Conservation (phyloP, 1,284 basidiomycete genomes). For the Tilletia walkeri region DNA sequence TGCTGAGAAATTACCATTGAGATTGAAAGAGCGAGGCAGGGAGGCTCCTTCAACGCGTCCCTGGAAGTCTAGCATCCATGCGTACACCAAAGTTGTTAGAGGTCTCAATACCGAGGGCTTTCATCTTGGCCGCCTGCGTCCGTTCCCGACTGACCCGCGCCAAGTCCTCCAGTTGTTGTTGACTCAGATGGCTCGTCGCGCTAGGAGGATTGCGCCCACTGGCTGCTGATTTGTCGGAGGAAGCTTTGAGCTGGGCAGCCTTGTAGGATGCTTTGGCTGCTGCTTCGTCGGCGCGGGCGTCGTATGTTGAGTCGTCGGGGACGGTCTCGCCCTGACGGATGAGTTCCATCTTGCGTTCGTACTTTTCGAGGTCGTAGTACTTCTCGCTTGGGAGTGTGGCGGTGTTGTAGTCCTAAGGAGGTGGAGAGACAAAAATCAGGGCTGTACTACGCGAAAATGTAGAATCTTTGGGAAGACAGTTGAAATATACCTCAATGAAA, state of each 20-base stretch:
- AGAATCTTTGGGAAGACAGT: too few species aligned
- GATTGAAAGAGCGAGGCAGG: background rate
- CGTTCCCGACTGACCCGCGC: conserved; percentile 26
- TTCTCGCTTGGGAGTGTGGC: conserved; percentile 27
- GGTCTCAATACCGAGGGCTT: conserved; percentile 22
- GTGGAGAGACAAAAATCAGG: too few species aligned
- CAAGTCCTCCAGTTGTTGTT: conserved; percentile 26
- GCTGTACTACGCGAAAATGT: too few species aligned
- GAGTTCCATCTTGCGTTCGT: conserved; percentile 24
- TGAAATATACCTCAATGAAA: conserved; percentile 23
- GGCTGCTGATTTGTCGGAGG: too few species aligned
- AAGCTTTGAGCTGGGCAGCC: background rate
- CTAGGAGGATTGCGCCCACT: too few species aligned
- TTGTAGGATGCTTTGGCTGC: conserved; percentile 21
- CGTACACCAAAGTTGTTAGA: conserved; percentile 13
- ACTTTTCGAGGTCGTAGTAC: conserved; percentile 29
- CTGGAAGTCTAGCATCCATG: conserved; percentile 15
- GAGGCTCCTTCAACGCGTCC: background rate
- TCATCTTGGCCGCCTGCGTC: conserved; percentile 28
- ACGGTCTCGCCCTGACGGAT: conserved; percentile 28
- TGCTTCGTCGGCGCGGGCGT: conserved; percentile 25
- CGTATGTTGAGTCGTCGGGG: conserved; percentile 19
- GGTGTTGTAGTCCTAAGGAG: conserved; percentile 26
- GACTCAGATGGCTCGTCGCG: conserved; percentile 18
- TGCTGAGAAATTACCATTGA: too few species aligned